These are phyloP conservation scores for Mycena citricolor DNA, from an alignment of 1,284 basidiomycete genomes.

Conservation along the genomic window DNA sequence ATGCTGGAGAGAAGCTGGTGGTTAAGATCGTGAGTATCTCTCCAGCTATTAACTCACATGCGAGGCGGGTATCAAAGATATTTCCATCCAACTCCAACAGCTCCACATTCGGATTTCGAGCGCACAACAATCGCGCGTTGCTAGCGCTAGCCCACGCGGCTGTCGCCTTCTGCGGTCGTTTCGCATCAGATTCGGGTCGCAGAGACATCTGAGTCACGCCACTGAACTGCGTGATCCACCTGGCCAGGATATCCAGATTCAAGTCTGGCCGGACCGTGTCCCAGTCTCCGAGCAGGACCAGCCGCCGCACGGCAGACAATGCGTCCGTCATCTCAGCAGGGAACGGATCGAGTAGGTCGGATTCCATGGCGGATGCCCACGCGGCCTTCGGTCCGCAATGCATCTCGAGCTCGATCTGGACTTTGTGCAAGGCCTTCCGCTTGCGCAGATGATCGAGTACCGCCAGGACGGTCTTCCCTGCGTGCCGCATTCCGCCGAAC, in stretches of 20 bases:
- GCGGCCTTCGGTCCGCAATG: constrained; percentile 8
- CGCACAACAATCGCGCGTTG: constrained; percentile 7
- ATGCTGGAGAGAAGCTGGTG: too few species aligned
- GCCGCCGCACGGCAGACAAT: constrained; percentile 12
- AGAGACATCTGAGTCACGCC: constrained; percentile 15
- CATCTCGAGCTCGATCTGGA: constrained; percentile 20
- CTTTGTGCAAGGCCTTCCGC: constrained; percentile 3
- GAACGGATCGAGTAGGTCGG: constrained; percentile 8
- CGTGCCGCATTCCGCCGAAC: constrained; percentile 15
- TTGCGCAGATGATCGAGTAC: constrained; percentile 15
- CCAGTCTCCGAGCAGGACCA: constrained; percentile 13
- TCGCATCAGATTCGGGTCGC: too few species aligned
- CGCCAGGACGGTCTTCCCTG: constrained; percentile 11
- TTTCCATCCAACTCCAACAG: constrained; percentile 18
- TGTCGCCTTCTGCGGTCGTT: not conserved
- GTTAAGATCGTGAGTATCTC: too few species aligned
- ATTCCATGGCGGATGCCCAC: constrained; percentile 10
- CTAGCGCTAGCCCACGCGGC: constrained; percentile 9
- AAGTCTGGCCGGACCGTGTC: constrained; percentile 1
- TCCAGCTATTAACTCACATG: too few species aligned
- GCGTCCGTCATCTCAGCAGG: constrained; percentile 1
- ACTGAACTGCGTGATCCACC: constrained; percentile 19
- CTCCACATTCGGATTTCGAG: constrained; percentile 11
- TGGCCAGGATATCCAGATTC: constrained; percentile 14
- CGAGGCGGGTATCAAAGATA: constrained; percentile 9